These are phyloP conservation scores for Tetracentron sinense DNA, from an alignment of 164 flowering plant species.

Conservation along the genomic window DNA sequence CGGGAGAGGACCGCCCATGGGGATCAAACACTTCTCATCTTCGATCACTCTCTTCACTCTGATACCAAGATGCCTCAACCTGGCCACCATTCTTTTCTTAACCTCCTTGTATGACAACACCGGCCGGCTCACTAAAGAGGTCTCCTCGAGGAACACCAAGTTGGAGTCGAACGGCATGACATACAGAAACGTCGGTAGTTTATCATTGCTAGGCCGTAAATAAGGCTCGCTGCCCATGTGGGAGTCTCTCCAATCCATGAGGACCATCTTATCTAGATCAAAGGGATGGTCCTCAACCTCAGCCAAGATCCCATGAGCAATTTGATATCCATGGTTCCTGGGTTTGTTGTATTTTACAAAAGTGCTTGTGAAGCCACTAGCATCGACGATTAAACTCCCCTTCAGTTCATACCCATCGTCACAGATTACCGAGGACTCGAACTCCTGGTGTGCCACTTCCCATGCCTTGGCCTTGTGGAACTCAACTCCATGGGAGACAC, in stretches of 20 bases:
- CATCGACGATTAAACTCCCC: constrained; percentile 63
- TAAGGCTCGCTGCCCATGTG: constrained; percentile 66
- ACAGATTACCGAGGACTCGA: constrained; percentile 46
- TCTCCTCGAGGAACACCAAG: constrained; percentile 67
- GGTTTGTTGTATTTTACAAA: constrained; percentile 47
- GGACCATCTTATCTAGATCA: constrained; percentile 72
- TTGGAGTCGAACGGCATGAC: constrained; percentile 68
- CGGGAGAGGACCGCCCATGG: constrained; percentile 89
- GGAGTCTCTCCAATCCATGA: constrained; percentile 85
- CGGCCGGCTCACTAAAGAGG: constrained; percentile 71
- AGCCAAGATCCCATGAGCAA: constrained; percentile 74
- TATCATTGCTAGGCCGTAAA: constrained; percentile 37
- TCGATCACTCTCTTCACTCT: constrained; percentile 57
- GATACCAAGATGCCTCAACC: constrained; percentile 70
- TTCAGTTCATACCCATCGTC: constrained; percentile 56
- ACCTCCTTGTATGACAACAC: constrained; percentile 49
- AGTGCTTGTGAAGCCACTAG: constrained; percentile 55
- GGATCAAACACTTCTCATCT: constrained; percentile 76
- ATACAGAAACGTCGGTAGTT: constrained; percentile 60
- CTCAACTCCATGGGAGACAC: constrained; percentile 41
- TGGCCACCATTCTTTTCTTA: constrained; percentile 68
- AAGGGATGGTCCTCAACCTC: constrained; percentile 70
- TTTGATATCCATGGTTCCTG: constrained; percentile 61
- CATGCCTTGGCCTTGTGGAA: constrained; percentile 67
- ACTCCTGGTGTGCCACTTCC: constrained; percentile 53